Conservation (phyloP, 179 eudicot genomes). For the Silene coronaria region DNA sequence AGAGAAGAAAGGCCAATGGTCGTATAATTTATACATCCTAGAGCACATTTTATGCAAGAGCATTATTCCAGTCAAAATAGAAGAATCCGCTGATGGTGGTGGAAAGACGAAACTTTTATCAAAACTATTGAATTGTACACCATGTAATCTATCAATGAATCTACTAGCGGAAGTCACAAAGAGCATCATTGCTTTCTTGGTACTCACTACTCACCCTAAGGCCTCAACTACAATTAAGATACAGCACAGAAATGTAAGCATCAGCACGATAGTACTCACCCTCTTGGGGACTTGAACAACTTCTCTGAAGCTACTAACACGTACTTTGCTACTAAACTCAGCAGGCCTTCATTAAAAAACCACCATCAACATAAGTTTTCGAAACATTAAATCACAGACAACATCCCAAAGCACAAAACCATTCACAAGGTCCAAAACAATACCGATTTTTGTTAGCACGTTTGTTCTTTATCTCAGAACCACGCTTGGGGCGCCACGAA, state of each 20-base stretch:
- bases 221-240: background rate
- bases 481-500: conserved; percentile 33
- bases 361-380: conserved; percentile 5
- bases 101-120: background rate
- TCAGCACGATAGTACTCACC: conserved; percentile 30
- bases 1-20: background rate
- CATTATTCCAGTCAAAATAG: background rate
- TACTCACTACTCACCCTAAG: too few species aligned
- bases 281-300: conserved; percentile 83
- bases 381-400: background rate
- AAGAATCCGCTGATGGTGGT: background rate
- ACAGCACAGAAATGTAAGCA: background rate
- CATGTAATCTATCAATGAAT: background rate
- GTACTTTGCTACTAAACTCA: conserved; percentile 83
- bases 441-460: conserved; percentile 89
- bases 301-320: conserved; percentile 73
- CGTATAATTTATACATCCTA: too few species aligned
- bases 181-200: background rate
- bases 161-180: background rate
- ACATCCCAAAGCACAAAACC: background rate
- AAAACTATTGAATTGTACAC: background rate
- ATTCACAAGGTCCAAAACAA: background rate
- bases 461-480: conserved; percentile 36
- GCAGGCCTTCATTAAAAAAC: conserved; percentile 54
- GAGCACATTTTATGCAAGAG: background rate